phyloP scores from a whole-genome alignment of 2,329 filamentous ascomycete species.

The Colletotrichum lentis region DNA sequence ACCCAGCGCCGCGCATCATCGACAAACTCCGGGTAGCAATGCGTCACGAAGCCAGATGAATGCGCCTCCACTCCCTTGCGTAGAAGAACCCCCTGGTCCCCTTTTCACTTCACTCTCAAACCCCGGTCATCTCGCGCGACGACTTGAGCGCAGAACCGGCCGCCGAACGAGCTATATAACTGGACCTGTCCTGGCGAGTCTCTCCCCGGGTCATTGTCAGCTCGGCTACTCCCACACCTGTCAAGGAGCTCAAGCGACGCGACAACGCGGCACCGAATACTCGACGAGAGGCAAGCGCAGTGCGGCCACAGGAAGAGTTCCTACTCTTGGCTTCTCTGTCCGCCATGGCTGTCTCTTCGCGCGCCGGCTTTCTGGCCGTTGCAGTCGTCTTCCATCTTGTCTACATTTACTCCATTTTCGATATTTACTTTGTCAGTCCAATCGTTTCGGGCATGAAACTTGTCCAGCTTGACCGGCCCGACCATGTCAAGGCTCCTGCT shows the following conservation, averaged over 20 bases:
- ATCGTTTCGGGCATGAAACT: constrained; percentile 95
- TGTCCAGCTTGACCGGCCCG: constrained; percentile 72
- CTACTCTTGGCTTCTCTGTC: neutral
- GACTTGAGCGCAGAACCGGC: constrained; percentile 1
- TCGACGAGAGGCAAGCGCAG: neutral
- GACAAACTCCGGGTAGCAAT: constrained; percentile 1
- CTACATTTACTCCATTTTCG: constrained; percentile 96
- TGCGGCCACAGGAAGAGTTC: neutral
- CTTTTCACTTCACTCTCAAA: neutral
- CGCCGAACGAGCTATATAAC: neutral
- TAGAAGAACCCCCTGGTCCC: neutral
- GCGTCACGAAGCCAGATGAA: constrained; percentile 21
- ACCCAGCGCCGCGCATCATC: constrained; percentile 9
- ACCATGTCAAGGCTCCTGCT: constrained; percentile 74
- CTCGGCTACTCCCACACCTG: neutral
- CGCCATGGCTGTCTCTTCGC: constrained; percentile 65
- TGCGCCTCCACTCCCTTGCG: constrained; percentile 15
- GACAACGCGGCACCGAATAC: neutral
- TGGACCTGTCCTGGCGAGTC: neutral
- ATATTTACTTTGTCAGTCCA: constrained; percentile 98
- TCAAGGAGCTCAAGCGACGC: neutral
- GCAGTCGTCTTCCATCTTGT: constrained; percentile 92
- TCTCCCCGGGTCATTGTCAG: neutral
- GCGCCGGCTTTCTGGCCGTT: constrained; percentile 84
- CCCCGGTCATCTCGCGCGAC: neutral